phyloP scores from a whole-genome alignment of 257 asterid genomes.

The Solanum bulbocastanum region DNA sequence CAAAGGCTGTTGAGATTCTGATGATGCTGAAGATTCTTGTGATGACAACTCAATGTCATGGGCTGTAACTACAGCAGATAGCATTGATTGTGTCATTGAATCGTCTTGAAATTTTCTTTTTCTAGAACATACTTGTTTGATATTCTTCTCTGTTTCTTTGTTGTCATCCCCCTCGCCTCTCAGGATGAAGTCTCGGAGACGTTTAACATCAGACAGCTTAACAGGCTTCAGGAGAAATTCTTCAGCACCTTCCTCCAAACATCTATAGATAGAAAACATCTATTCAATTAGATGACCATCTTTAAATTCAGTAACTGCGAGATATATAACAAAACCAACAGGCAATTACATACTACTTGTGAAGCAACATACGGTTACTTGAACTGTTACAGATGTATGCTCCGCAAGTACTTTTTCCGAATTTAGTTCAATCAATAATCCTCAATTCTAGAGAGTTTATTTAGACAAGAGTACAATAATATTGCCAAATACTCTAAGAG shows the following conservation, averaged over 20 bases:
- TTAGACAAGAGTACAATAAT: too few relatives aligned
- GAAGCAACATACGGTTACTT: not conserved
- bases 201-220: conserved; percentile 63
- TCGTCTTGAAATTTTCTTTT: conserved; percentile 39
- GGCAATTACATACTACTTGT: not conserved
- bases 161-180: conserved; percentile 19
- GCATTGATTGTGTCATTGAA: not conserved
- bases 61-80: not conserved
- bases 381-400: not conserved
- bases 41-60: too few relatives aligned
- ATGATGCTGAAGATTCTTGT: not conserved
- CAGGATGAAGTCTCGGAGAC: conserved; percentile 38
- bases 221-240: conserved; percentile 84
- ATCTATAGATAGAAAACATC: conserved; percentile 15
- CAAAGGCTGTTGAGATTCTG: not conserved
- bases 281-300: not conserved
- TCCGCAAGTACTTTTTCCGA: not conserved
- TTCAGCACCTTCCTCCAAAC: conserved; percentile 85
- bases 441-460: not conserved
- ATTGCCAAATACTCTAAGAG: too few relatives aligned
- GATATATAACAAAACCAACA: not conserved
- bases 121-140: conserved; percentile 4
- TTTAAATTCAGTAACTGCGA: not conserved
- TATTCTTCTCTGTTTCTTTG: not conserved
- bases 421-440: not conserved